Evolutionary conservation across 108 stramenopile genomes (phyloP).

Genomic region (Cyclotella sp.): DNA sequence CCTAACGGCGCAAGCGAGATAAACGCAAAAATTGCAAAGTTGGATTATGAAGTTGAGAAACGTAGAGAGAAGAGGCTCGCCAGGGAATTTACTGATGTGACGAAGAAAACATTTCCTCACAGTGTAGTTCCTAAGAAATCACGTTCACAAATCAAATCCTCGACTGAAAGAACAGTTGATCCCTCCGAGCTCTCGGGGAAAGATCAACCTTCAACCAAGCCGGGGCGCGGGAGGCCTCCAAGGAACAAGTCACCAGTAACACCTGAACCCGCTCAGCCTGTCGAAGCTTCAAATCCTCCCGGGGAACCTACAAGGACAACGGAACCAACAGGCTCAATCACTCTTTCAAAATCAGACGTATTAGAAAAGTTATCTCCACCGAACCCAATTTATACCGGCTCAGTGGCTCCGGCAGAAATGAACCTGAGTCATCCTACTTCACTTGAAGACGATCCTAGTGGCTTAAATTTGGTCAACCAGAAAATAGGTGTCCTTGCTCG

Average conservation of each 20-base stretch:
- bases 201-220: too few species aligned
- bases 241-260: too few species aligned
- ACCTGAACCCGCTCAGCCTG: too few species aligned
- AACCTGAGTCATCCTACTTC: background rate
- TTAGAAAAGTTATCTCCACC: background rate
- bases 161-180: background rate
- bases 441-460: background rate
- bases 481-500: background rate
- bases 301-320: too few species aligned
- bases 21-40: slow-evolving; percentile 14
- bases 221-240: too few species aligned
- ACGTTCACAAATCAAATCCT: background rate
- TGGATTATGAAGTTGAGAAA: slow-evolving; percentile 13
- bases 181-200: too few species aligned
- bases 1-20: slow-evolving; percentile 11
- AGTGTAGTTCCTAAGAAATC: background rate
- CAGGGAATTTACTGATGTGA: background rate
- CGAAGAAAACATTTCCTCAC: slow-evolving; percentile 1
- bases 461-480: background rate
- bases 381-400: background rate
- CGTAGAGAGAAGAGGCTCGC: slow-evolving; percentile 12
- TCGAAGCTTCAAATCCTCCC: too few species aligned
- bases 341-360: too few species aligned
- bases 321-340: too few species aligned
- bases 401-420: background rate